Conservation (phyloP, 768 basidiomycete species). For the Trametes punicea region DNA sequence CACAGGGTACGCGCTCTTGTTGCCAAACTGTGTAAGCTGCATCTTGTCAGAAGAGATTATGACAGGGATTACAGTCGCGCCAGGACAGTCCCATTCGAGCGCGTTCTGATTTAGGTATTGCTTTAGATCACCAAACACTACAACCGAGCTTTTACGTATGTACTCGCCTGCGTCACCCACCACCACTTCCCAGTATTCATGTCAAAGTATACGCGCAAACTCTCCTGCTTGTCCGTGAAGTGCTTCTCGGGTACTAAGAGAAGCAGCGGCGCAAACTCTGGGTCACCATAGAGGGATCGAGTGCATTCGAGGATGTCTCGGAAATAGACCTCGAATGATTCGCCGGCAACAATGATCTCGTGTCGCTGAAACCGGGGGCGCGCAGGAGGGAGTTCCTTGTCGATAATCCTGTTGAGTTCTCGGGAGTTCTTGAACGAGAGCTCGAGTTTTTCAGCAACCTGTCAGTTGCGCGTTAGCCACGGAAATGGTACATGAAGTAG, state of each 20-base stretch:
- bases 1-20: constrained; percentile 25
- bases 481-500: too few relatives aligned
- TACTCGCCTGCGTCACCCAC: constrained; percentile 51
- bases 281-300: constrained; percentile 33
- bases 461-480: too few relatives aligned
- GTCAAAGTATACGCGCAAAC: constrained; percentile 34
- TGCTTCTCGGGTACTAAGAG: constrained; percentile 37
- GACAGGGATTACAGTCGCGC: constrained; percentile 22
- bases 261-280: constrained; percentile 31
- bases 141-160: background rate
- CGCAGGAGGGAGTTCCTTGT: constrained; percentile 27
- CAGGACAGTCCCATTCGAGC: constrained; percentile 19
- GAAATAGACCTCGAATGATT: constrained; percentile 33
- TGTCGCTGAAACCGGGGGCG: constrained; percentile 28
- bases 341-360: constrained; percentile 29
- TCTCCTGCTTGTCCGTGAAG: constrained; percentile 31
- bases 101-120: too few relatives aligned
- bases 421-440: constrained; percentile 33
- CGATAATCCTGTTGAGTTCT: constrained; percentile 36
- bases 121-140: too few relatives aligned
- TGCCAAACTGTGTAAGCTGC: constrained; percentile 25
- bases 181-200: constrained; percentile 51
- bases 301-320: constrained; percentile 38
- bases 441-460: constrained; percentile 25
- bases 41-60: constrained; percentile 26